Base-by-base conservation (phyloP, 2,329 filamentous ascomycete genomes). In the Cercospora berteroae region DNA sequence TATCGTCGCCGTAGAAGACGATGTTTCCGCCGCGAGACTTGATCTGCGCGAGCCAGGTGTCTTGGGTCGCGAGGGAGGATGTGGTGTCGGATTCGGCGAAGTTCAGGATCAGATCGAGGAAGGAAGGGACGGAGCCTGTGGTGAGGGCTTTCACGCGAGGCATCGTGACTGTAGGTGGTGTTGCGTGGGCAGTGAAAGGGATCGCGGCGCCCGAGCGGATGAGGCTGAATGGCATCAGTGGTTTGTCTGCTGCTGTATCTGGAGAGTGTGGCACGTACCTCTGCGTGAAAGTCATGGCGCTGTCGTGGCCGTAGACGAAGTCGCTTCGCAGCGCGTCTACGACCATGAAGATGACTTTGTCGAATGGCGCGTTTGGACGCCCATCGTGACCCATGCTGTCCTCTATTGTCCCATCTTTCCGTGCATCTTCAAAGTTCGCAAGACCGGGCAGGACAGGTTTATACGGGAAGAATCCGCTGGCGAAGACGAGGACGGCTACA, bases 161-260 rank as follows among this genome's bases (percentile, higher is more conserved):
- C 95, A 99, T 98, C 18, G 95, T 99, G 69, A 99, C 94, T 7
- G 95, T 99, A 1, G 95, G 95, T 61, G 96, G 93, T n/a, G 92
- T 91, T 18, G 95, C 95, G 85, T 97, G 91, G 36, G 94, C 94
- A 33, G 95, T 99, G 78, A 96, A 99, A 3, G 95, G 95, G 42
- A 98, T 84, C 6, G 95, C 96, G 67, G 86, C 86, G 67, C 94
- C 94, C 79, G 89, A 84, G 75, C 90, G 88, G 77, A 98, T 96
- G 71, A 98, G 84, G 73, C 93, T 96, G 76, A 25, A 20, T 1
- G 16, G 8, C 9, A 9, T 66, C 58, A 71, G 48, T 23, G 59
- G 62, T 61, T 52, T 12, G 23, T 48, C 66, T 23, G 56, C 25
- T 12, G 8, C n/a, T 25, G 23, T 20, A 13, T 5, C 9, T 12